These are phyloP conservation scores for Coniophora puteana DNA, from an alignment of 1,284 basidiomycete genomes.

Conservation along the genomic window DNA sequence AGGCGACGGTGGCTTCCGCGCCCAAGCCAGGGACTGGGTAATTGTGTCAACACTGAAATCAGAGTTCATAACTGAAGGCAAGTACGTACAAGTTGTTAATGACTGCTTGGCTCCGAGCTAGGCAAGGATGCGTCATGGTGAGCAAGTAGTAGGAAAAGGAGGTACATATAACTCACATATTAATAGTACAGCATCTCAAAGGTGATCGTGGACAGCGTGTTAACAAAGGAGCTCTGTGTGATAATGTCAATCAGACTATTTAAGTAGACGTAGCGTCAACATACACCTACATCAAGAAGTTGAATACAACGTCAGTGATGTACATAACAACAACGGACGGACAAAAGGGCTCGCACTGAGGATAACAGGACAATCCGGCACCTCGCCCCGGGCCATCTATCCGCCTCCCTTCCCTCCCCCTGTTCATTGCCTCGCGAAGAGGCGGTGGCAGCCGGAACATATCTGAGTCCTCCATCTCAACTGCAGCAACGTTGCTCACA, in stretches of 20 bases:
- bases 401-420: constrained; percentile 29
- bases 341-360: constrained; percentile 67
- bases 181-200: constrained; percentile 89
- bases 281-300: too few relatives aligned
- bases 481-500: constrained; percentile 73
- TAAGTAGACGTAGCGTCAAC: constrained; percentile 86
- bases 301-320: constrained; percentile 2
- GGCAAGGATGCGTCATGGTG: constrained; percentile 3
- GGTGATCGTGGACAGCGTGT: constrained; percentile 74
- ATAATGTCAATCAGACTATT: constrained; percentile 56
- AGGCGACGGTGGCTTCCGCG: constrained; percentile 89
- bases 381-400: constrained; percentile 46
- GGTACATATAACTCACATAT: constrained; percentile 34
- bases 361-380: constrained; percentile 88
- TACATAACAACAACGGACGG: constrained; percentile 1
- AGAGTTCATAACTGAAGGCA: neutral
- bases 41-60: constrained; percentile 6
- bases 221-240: constrained; percentile 74
- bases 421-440: too few relatives aligned
- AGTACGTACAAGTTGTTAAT: constrained; percentile 67
- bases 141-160: neutral
- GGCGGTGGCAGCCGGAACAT: too few relatives aligned
- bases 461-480: constrained; percentile 72
- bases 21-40: constrained; percentile 84
- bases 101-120: constrained; percentile 81